Evolutionary conservation across 116 monocot species (phyloP).

Genomic region (Iris pallida): DNA sequence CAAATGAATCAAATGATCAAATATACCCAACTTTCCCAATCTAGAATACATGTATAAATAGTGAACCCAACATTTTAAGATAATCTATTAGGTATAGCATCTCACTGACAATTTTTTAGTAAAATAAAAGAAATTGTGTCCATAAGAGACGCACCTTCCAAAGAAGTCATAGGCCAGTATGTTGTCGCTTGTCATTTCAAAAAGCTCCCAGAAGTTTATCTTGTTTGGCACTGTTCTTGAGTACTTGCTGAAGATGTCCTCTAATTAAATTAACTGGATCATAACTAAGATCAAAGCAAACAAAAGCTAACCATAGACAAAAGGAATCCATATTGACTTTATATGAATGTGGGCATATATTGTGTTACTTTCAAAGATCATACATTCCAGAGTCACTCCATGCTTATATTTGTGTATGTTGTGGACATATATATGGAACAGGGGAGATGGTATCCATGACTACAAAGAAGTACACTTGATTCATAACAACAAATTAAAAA

Average conservation of each 20-base stretch:
- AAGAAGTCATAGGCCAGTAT: conserved; percentile 39
- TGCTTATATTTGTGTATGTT: conserved; percentile 86
- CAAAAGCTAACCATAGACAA: not conserved
- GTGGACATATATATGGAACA: conserved; percentile 53
- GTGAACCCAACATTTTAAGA: not conserved
- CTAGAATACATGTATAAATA: too few relatives aligned
- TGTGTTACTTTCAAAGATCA: conserved; percentile 65
- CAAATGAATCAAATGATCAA: too few relatives aligned
- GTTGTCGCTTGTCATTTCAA: conserved; percentile 64
- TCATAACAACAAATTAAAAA: not conserved
- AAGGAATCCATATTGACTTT: too few relatives aligned
- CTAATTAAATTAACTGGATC: conserved; percentile 62
- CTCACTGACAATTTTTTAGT: not conserved
- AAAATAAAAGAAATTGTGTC: not conserved
- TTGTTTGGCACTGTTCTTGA: conserved; percentile 46
- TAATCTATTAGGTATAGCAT: not conserved
- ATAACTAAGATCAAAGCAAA: conserved; percentile 29
- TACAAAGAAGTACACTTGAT: not conserved
- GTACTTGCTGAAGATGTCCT: conserved; percentile 86
- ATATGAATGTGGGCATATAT: too few relatives aligned
- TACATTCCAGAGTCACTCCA: conserved; percentile 81
- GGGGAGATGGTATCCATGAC: conserved; percentile 55
- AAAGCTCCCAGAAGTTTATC: conserved; percentile 54
- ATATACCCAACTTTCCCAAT: too few relatives aligned
- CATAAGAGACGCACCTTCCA: conserved; percentile 43